phyloP scores from a whole-genome alignment of 2,329 filamentous ascomycete species.

The Westerdykella ornata region DNA sequence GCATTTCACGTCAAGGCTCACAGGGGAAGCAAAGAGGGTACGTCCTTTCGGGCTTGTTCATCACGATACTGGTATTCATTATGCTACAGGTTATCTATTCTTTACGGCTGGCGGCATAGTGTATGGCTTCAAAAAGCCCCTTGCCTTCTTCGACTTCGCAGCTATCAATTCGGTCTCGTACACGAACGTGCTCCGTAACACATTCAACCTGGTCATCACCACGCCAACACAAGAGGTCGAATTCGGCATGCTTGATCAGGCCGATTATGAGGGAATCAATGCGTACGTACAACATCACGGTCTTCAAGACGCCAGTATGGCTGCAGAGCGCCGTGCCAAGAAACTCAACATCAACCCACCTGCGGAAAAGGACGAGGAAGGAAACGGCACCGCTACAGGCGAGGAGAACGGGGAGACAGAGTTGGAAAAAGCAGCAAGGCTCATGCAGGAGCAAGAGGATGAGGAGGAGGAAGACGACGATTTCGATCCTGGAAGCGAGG shows the following conservation, averaged over 20 bases:
- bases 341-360: conserved; percentile 48
- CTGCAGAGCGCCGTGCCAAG: conserved; percentile 54
- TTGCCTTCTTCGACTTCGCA: conserved; percentile 56
- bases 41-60: conserved; percentile 3
- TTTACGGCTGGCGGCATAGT: conserved; percentile 56
- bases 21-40: conserved; percentile 59
- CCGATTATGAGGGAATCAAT: conserved; percentile 56
- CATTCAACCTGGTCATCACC: conserved; percentile 58
- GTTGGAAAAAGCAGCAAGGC: conserved; percentile 34
- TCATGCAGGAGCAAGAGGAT: conserved; percentile 31
- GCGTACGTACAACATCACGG: conserved; percentile 55
- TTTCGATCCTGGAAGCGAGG: conserved; percentile 38
- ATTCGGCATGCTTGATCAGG: conserved; percentile 60
- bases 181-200: conserved; percentile 58
- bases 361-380: conserved; percentile 20
- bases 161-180: conserved; percentile 55
- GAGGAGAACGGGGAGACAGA: conserved; percentile 36
- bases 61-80: neutral
- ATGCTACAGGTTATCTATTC: conserved; percentile 53
- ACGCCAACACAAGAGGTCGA: conserved; percentile 52
- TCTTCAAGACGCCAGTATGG: conserved; percentile 58
- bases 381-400: conserved; percentile 15
- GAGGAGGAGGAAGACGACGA: conserved; percentile 40
- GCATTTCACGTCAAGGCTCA: conserved; percentile 59
- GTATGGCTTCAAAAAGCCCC: conserved; percentile 60